phyloP scores from a whole-genome alignment of 805 yeast species.

The Saccharomycopsis babjevae region DNA sequence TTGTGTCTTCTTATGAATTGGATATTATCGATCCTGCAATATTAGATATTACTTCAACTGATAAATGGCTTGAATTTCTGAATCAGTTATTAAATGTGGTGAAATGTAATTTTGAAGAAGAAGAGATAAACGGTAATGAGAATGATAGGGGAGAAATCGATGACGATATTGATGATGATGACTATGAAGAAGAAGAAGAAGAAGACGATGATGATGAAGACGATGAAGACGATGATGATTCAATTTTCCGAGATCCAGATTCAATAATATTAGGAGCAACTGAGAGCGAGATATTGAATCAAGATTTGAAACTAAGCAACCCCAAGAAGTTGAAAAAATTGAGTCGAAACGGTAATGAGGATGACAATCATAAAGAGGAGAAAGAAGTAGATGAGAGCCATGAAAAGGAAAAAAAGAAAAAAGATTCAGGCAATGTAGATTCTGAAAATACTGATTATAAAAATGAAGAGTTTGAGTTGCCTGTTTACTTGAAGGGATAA shows the following conservation, averaged over 20 bases:
- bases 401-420: background rate
- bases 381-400: background rate
- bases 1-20: slow-evolving; percentile 5
- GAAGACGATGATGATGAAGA: slow-evolving; percentile 12
- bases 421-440: background rate
- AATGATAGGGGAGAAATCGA: background rate
- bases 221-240: slow-evolving; percentile 7
- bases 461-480: background rate
- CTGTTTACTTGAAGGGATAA: background rate
- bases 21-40: slow-evolving; percentile 6
- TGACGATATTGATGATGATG: background rate
- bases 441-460: background rate
- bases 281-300: slow-evolving; percentile 13
- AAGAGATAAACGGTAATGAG: slow-evolving; percentile 11
- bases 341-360: background rate
- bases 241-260: slow-evolving; percentile 10
- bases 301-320: slow-evolving; percentile 11
- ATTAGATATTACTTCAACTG: background rate
- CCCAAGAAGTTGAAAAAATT: slow-evolving; percentile 8
- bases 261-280: slow-evolving; percentile 12
- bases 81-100: slow-evolving; percentile 4
- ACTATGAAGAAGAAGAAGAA: slow-evolving; percentile 6
- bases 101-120: slow-evolving; percentile 9
- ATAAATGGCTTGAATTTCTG: slow-evolving; percentile 9
- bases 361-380: background rate